Evolutionary conservation across 2,329 filamentous ascomycete species (phyloP), one percentile per base, ranked within the genome.

Genomic region (Diaporthe sp.): DNA sequence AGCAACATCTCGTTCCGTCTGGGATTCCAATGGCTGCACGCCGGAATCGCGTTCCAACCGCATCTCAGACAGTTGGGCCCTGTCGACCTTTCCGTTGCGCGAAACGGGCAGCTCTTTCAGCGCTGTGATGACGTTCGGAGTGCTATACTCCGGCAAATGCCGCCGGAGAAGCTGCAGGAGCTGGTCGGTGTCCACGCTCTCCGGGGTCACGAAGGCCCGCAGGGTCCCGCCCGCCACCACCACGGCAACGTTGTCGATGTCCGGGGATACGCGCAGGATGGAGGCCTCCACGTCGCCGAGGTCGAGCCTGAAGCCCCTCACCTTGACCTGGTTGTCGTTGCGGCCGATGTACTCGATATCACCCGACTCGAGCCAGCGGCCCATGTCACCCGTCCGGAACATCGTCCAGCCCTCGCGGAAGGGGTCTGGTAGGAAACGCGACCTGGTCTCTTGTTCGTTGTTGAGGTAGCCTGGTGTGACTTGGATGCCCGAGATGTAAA

Each of bases 241-340:
- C 17, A 49, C 61, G 10, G 61, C 61, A 9, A 65, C 42, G 6
- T 49, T 65, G 28, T 34, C 17, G 42, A 65, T 22, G 25, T n/a
- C 42, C 19, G 25, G 25, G 9, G 61, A 42, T 2, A 49, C 61
- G 17, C 61, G 42, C 2, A 65, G 61, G 17, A 65, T 65, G 42
- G 61, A 65, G 12, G 61, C 25, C 42, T 65, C 61, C 42, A 65
- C 42, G 6, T 65, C 61, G 8, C 61, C 61, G 3, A 65, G 61
- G 42, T 65, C 61, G 17, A 65, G 13, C 17, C 61, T 31, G 42
- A 65, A 65, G 42, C 42, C 61, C 42, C 61, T 19, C 15, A 65
- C 61, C 42, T 65, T 65, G 42, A 65, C 61, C 12, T 65, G 61
- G 19, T 65, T 65, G 61, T 65, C 61, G 28, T 65, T 65, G n/a